Base-by-base conservation (phyloP, 495 filamentous ascomycete genomes). In the Cryomyces minteri region DNA sequence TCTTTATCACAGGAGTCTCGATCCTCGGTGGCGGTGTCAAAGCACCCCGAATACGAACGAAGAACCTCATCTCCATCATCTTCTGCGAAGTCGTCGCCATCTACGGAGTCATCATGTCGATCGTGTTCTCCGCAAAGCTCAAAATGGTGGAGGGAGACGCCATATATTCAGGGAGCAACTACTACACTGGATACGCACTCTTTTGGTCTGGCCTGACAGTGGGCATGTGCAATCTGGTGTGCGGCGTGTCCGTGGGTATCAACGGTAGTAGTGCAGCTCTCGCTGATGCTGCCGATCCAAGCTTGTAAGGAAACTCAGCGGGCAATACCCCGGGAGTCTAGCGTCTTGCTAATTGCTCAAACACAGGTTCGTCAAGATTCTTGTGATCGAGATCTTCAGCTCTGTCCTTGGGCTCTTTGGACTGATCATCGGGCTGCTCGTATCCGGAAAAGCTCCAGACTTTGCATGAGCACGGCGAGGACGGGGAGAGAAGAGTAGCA, bases 81-180 rank as follows among this genome's bases (percentile, higher is more conserved):
- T 99, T 99, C 73, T 99, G 92, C 68, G 92, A 99, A 66, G 92
- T 96, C 52, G 92, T 99, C 50, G 92, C 92, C 57, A 99, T 99
- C 61, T 99, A 99, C 71, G 92, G 92, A 55, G 87, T 99, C 55
- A 99, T 99, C 66, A 96, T 96, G 84, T 79, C 88, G 49, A 99
- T 99, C 61, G 79, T 99, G 40, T 95, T 94, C 69, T 92, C 88
- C 34, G 68, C 88, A 31, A 90, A 94, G 58, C 62, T 99, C 46
- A 72, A 73, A 51, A 47, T 61, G 11, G 65, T 83, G 31, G 46
- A 63, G 25, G 60, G 57, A 5, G 69, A 72, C 3, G 64, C 59
- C 9, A 53, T 82, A 28, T 74, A 76, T 60, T 73, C 80, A 2
- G 71, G 67, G 38, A 72, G 68, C 55, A 80, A 82, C 60, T 87